Conservation (phyloP, 139 green algal genomes). For the Dunaliella primolecta region DNA sequence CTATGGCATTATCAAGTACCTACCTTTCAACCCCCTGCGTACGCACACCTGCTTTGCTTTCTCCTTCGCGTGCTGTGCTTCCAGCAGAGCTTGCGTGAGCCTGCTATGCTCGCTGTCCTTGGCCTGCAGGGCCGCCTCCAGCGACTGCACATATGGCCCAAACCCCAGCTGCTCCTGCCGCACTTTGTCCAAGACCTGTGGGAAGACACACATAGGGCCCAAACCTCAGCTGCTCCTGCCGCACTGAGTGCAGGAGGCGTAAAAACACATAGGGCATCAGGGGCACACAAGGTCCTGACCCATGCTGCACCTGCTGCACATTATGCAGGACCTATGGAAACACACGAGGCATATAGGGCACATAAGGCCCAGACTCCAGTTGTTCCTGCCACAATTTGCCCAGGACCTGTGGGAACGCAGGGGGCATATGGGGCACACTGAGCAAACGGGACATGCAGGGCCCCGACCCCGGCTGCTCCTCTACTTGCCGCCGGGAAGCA, state of each 20-base stretch:
- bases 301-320: too few species aligned
- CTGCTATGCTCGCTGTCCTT: constrained; percentile 9
- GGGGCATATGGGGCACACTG: too few species aligned
- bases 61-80: constrained; percentile 45
- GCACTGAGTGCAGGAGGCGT: constrained; percentile 33
- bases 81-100: constrained; percentile 2
- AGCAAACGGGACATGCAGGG: not conserved
- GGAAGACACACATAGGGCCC: constrained; percentile 14
- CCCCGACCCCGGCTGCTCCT: too few species aligned
- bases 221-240: constrained; percentile 35
- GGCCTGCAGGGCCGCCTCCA: constrained; percentile 29
- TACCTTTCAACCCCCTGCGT: too few species aligned
- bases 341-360: too few species aligned
- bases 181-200: constrained; percentile 36
- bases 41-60: constrained; percentile 24
- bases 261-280: too few species aligned
- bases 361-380: too few species aligned
- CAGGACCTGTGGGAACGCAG: not conserved
- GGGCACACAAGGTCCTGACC: too few species aligned
- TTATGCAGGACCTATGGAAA: too few species aligned
- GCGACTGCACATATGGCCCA: constrained; percentile 12
- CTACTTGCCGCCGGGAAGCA: too few species aligned
- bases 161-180: constrained; percentile 37
- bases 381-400: too few species aligned
- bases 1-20: too few species aligned